Percentiles rank a stretch among this genome's conserved stretches.
phyloP scores from a whole-genome alignment of 306 rosid species.

The Vigna reflexopilosa region DNA sequence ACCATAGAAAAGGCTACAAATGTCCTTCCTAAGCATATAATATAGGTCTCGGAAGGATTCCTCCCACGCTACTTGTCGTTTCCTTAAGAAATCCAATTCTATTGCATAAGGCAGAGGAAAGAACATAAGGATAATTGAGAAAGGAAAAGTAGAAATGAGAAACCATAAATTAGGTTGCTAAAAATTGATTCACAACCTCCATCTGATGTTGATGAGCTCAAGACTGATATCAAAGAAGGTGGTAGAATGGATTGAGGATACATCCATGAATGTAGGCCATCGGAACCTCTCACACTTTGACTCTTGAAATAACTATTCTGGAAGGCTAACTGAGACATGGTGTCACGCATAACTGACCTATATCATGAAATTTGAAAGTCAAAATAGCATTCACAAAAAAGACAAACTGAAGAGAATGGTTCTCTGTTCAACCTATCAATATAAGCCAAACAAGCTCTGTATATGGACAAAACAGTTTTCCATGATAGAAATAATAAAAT shows the following conservation, averaged over 20 bases:
- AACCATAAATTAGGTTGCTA: neutral
- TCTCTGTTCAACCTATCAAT: conserved; percentile 10
- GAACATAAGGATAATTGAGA: conserved; percentile 29
- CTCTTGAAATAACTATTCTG: conserved; percentile 47
- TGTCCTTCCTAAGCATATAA: conserved; percentile 78
- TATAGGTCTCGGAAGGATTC: conserved; percentile 90
- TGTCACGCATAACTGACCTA: conserved; percentile 53
- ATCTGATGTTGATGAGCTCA: conserved; percentile 71
- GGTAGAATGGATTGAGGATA: conserved; percentile 91
- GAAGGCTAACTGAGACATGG: conserved; percentile 51
- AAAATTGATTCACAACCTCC: conserved; percentile 60
- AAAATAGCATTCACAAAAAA: conserved; percentile 23
- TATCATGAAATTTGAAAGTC: conserved; percentile 49
- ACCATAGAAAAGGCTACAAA: conserved; percentile 93
- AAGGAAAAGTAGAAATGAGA: conserved; percentile 22
- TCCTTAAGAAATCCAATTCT: conserved; percentile 79
- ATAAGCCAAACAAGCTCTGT: neutral
- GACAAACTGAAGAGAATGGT: neutral
- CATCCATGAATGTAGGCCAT: conserved; percentile 82
- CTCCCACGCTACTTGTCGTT: conserved; percentile 83
- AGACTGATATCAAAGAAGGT: conserved; percentile 68
- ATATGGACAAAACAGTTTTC: neutral
- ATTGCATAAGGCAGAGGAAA: conserved; percentile 46
- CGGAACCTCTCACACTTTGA: conserved; percentile 54
- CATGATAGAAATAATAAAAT: conserved; percentile 18